phyloP scores from a whole-genome alignment of 768 basidiomycete species.

The Boletus rex-veris region DNA sequence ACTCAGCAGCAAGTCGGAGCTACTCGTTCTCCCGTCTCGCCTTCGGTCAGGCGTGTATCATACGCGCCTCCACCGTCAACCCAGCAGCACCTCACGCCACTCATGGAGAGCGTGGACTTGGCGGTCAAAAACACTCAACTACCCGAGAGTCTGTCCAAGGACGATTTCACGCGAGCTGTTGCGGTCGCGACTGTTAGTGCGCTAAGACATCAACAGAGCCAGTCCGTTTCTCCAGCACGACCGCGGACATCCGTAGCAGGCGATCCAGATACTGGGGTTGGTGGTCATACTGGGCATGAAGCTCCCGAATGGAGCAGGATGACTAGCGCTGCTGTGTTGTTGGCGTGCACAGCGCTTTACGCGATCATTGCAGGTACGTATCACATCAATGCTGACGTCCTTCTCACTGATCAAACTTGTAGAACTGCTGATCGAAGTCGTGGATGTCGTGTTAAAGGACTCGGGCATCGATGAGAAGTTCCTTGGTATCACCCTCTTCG shows the following conservation, averaged over 20 bases:
- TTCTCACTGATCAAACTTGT: slow-evolving; percentile 7
- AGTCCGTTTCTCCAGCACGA: slow-evolving; percentile 45
- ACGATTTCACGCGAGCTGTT: slow-evolving; percentile 91
- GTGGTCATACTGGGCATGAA: slow-evolving; percentile 82
- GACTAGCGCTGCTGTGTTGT: slow-evolving; percentile 84
- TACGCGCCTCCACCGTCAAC: slow-evolving; percentile 42
- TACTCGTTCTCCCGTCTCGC: slow-evolving; percentile 37
- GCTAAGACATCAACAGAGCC: slow-evolving; percentile 73
- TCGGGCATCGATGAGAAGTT: slow-evolving; percentile 97
- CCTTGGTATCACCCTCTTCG: slow-evolving; percentile 93
- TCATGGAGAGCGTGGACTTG: slow-evolving; percentile 75
- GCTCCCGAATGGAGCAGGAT: slow-evolving; percentile 94
- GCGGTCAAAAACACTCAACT: slow-evolving; percentile 60
- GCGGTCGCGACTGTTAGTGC: slow-evolving; percentile 93
- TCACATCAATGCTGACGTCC: neutral
- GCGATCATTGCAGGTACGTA: slow-evolving; percentile 89
- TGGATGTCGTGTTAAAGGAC: slow-evolving; percentile 86
- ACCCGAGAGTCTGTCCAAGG: slow-evolving; percentile 67
- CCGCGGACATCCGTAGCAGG: slow-evolving; percentile 38
- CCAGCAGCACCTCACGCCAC: slow-evolving; percentile 50
- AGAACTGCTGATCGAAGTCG: slow-evolving; percentile 94
- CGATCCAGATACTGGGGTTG: slow-evolving; percentile 43
- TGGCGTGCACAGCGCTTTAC: slow-evolving; percentile 89
- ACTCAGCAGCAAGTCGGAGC: slow-evolving; percentile 16
- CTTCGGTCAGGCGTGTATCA: slow-evolving; percentile 50